Conservation (phyloP, 164 flowering plant species). For the Umbellularia californica region DNA sequence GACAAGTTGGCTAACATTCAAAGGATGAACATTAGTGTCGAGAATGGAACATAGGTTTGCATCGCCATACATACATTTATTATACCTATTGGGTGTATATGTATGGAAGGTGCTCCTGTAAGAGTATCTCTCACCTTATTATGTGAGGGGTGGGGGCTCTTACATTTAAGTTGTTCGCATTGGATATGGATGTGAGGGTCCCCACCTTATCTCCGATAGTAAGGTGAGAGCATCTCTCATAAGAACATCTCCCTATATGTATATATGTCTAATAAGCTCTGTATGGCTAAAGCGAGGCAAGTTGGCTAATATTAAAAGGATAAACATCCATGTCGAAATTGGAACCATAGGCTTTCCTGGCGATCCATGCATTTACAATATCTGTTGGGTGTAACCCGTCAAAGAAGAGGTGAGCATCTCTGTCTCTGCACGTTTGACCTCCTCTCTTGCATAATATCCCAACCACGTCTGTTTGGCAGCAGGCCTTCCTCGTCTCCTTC, state of each 20-base stretch:
- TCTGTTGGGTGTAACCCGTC: conserved; percentile 72
- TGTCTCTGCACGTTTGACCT: conserved; percentile 35
- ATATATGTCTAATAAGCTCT: no score
- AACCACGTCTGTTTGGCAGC: conserved; percentile 47
- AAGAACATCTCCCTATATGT: no score
- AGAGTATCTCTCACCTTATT: no score
- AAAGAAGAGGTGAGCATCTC: conserved; percentile 42
- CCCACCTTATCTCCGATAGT: no score
- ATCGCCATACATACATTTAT: conserved; percentile 40
- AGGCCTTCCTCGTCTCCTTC: conserved; percentile 30
- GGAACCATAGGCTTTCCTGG: conserved; percentile 47
- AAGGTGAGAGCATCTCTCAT: no score
- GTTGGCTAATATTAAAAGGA: conserved; percentile 46
- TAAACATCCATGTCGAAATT: conserved; percentile 31
- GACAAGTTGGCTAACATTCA: conserved; percentile 35
- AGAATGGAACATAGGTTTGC: conserved; percentile 38
- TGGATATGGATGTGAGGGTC: no score
- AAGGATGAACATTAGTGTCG: conserved; percentile 43
- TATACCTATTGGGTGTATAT: conserved; percentile 55
- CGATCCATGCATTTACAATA: conserved; percentile 46
- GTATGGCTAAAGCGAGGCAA: conserved; percentile 14
- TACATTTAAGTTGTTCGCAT: no score
- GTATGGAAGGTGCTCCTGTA: no score
- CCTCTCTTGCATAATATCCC: conserved; percentile 45
- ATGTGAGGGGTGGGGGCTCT: no score